Evolutionary conservation across 331 rosid genomes (phyloP), one percentile per base, ranked within the genome.

Genomic region (Acacia pycnantha): DNA sequence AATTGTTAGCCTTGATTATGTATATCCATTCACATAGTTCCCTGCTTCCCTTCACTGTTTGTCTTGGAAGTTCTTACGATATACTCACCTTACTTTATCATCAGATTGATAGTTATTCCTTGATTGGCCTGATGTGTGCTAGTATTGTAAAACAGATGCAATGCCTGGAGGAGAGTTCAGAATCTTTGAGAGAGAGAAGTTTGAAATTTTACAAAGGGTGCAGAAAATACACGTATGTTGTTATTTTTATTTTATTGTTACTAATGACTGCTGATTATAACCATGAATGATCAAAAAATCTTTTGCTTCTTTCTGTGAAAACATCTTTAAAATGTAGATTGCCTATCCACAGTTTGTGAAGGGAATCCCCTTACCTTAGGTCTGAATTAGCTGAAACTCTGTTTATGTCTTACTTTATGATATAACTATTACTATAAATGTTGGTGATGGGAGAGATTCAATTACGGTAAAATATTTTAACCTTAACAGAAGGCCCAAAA

Each of bases 151-250:
- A 80, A 79, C 97, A 96, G 99, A 96, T 96, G 70, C 99, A 92
- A 73, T 46, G 95, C 90, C 79, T 94, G 97, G 99, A 96, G 94
- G 99, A 96, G 83, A 89, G 97, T 89, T 97, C 98, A 11, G 98
- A 96, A 80, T 91, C 94, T 64, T 84, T 96, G 87, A 87, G 99
- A 86, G 99, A 96, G 81, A 92, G 99, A 88, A 89, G 98, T 83
- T 88, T 94, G 76, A 96, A 82, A 83, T 96, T 96, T 86, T 91
- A 89, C 87, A 96, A 96, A 91, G 99, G 99, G 82, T 92, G 98
- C 85, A 90, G 98, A 87, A 96, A 94, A 87, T 96, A 96, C 88
- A 96, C 99, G 99, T 96, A 96, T 78, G 98, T 87, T 47, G 22
- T 18, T 83, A 8, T 41, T 24, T 59, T 10, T 59, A 64, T 31